These are phyloP conservation scores for Xylaria cubensis DNA, from an alignment of 495 filamentous ascomycete species.

Conservation along the genomic window DNA sequence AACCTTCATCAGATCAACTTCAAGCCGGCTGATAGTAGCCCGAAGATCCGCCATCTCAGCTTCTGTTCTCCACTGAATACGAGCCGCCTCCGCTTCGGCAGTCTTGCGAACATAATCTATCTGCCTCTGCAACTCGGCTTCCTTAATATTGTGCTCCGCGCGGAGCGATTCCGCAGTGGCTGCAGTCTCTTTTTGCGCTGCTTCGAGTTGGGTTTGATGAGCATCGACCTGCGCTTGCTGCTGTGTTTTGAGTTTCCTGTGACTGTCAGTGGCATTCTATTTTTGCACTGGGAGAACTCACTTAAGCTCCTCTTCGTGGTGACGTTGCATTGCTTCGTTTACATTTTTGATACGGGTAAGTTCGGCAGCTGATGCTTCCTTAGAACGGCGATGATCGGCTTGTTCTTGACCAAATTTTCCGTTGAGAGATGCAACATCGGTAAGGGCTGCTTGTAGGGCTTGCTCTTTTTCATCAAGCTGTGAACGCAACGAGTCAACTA, in stretches of 20 bases:
- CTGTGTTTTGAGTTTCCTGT: constrained; percentile 38
- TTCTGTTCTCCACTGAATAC: constrained; percentile 51
- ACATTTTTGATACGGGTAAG: constrained; percentile 67
- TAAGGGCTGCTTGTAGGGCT: constrained; percentile 70
- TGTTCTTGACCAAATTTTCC: constrained; percentile 78
- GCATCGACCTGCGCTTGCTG: constrained; percentile 35
- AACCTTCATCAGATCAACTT: constrained; percentile 65
- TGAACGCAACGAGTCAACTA: constrained; percentile 81
- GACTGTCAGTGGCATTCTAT: constrained; percentile 26
- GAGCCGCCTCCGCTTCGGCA: constrained; percentile 49
- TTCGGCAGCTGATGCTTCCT: constrained; percentile 71
- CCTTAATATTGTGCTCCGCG: constrained; percentile 51
- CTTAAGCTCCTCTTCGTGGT: constrained; percentile 63
- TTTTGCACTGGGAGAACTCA: constrained; percentile 24
- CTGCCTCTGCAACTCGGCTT: constrained; percentile 58
- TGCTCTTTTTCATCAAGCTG: constrained; percentile 77
- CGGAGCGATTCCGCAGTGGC: constrained; percentile 32
- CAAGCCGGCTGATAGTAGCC: constrained; percentile 62
- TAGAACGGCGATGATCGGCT: constrained; percentile 73
- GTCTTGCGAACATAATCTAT: constrained; percentile 47
- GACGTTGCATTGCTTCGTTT: constrained; percentile 73
- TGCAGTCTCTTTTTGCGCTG: constrained; percentile 34
- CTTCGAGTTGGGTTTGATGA: constrained; percentile 33
- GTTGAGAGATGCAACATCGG: constrained; percentile 68
- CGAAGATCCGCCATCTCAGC: constrained; percentile 69